Evolutionary conservation across 169 alveolate species (phyloP).

Genomic region (Plasmodium reichenowi): DNA sequence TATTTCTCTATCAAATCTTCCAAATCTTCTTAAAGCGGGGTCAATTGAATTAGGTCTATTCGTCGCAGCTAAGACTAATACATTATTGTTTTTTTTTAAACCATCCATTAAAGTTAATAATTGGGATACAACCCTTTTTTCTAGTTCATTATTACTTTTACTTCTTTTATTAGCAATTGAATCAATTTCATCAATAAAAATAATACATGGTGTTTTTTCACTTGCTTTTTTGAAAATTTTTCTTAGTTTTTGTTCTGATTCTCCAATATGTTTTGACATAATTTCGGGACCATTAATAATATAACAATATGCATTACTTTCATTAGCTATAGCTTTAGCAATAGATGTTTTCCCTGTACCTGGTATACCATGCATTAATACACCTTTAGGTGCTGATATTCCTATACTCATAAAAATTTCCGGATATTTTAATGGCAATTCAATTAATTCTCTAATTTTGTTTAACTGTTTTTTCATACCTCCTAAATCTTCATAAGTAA

Average conservation of each 20-base stretch:
- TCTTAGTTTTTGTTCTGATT: slow-evolving; percentile 90
- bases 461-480: slow-evolving; percentile 85
- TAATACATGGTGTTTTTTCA: slow-evolving; percentile 85
- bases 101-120: slow-evolving; percentile 92
- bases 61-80: slow-evolving; percentile 95
- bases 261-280: slow-evolving; percentile 90
- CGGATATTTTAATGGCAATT: slow-evolving; percentile 87
- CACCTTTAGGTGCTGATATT: slow-evolving; percentile 89
- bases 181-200: slow-evolving; percentile 95
- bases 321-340: slow-evolving; percentile 89
- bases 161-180: slow-evolving; percentile 92
- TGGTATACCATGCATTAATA: slow-evolving; percentile 90
- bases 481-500: slow-evolving; percentile 86
- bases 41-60: slow-evolving; percentile 92
- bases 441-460: slow-evolving; percentile 87
- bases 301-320: slow-evolving; percentile 85
- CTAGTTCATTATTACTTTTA: slow-evolving; percentile 83
- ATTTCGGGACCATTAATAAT: slow-evolving; percentile 87
- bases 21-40: slow-evolving; percentile 91
- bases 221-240: slow-evolving; percentile 86
- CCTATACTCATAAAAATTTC: slow-evolving; percentile 88
- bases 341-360: slow-evolving; percentile 90
- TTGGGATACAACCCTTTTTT: slow-evolving; percentile 88
- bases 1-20: slow-evolving; percentile 91
- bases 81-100: slow-evolving; percentile 80